Evolutionary conservation across 169 alveolate genomes (phyloP), one percentile per base, ranked within the genome.

Genomic region (Plasmodium vivax): DNA sequence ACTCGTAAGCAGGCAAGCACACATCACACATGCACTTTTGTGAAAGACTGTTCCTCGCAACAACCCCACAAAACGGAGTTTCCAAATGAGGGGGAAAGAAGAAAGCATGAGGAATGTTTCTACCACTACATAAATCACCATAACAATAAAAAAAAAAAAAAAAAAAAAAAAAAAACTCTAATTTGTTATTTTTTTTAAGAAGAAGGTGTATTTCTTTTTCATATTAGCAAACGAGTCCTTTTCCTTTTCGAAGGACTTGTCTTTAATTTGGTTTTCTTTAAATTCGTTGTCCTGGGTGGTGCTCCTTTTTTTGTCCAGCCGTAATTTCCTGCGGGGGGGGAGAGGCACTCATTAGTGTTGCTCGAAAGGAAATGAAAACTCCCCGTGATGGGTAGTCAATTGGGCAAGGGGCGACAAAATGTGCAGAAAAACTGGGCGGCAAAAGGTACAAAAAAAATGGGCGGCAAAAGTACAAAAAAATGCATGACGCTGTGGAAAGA

Each of bases 151-250:
- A 68, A 68, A 68, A 68, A 62, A 62, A 62, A 68, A 30, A n/a
- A 23, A 23, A 23, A 23, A 23, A 62, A 5, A 58, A 14, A 62
- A 62, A 62, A 68, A 30, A n/a, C 2, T 8, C 77, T 84, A 85
- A 85, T 85, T 90, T 68, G 90, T 81, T 30, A 90, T 80, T 80
- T 90, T 90, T 80, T 90, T 90, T 80, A 90, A 80, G 73, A 90
- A 90, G 51, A 90, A 90, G n/a, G 88, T 80, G 72, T 90, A 90
- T 80, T 81, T 90, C 51, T 85, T 90, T 62, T 90, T 90, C 90
- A 79, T 90, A 7, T 79, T 79, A 38, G 81, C 83, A 54, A 80
- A 54, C 1, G 94, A 90, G 73, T 90, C 94, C 34, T 90, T 90
- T 58, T 90, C 91, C 19, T 90, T 90, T 79, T 90, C 90, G 72